Evolutionary conservation across 257 asterid species (phyloP).

Genomic region (Schizonepeta tenuifolia): DNA sequence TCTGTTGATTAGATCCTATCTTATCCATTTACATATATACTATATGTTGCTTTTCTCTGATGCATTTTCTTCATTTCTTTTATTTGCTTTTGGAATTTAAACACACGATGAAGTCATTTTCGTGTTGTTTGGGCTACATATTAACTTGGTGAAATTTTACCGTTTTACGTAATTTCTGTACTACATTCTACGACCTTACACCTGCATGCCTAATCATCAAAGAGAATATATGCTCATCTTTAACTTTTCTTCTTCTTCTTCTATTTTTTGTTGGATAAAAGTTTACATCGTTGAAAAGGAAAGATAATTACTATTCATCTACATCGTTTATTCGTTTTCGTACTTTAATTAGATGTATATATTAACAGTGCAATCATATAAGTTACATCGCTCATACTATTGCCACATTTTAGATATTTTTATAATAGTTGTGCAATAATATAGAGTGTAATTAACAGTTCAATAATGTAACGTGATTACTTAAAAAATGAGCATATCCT

Average conservation of each 20-base stretch:
- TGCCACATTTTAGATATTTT: not conserved
- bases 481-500: not conserved
- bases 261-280: conserved; percentile 1
- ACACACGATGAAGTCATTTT: conserved; percentile 25
- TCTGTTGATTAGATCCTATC: conserved; percentile 16
- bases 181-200: not conserved
- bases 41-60: conserved; percentile 3
- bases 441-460: not conserved
- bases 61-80: not conserved
- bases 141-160: not conserved
- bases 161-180: not conserved
- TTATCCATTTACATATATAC: conserved; percentile 12
- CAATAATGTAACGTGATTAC: not conserved
- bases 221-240: conserved; percentile 28
- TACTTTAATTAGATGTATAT: not conserved
- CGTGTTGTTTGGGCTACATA: conserved; percentile 11
- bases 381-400: no score
- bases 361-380: no score
- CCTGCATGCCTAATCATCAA: not conserved
- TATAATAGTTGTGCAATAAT: no score
- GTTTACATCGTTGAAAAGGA: not conserved
- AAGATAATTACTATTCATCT: not conserved
- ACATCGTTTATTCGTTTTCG: not conserved
- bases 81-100: conserved; percentile 7
- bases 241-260: not conserved